Percentiles rank a stretch among this genome's conserved stretches.
phyloP scores from a whole-genome alignment of 495 filamentous ascomycete species.

The Hypoxylon subgilvum region DNA sequence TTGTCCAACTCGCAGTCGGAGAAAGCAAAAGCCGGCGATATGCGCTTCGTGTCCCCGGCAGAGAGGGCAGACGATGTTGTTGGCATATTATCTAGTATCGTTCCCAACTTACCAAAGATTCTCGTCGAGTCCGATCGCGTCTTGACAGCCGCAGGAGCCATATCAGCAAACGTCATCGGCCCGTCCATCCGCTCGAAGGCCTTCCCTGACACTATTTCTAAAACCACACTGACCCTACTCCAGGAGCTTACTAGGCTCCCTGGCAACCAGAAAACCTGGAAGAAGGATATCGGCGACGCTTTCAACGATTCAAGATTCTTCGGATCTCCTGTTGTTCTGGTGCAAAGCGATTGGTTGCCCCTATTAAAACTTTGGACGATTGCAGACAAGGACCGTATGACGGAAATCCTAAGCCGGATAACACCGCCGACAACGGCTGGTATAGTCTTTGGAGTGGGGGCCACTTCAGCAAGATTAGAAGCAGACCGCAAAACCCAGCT shows the following conservation, averaged over 20 bases:
- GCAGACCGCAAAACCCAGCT: slow-evolving; percentile 92
- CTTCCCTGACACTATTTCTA: slow-evolving; percentile 86
- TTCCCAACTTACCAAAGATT: slow-evolving; percentile 83
- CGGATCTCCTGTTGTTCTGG: slow-evolving; percentile 63
- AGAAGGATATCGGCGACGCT: slow-evolving; percentile 87
- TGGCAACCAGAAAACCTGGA: slow-evolving; percentile 87
- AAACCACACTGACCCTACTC: slow-evolving; percentile 71
- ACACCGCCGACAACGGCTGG: slow-evolving; percentile 90
- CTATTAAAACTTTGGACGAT: slow-evolving; percentile 82
- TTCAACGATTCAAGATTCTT: slow-evolving; percentile 93
- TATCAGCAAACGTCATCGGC: slow-evolving; percentile 82
- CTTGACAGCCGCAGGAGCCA: slow-evolving; percentile 72
- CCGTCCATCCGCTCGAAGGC: slow-evolving; percentile 82
- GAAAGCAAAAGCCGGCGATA: slow-evolving; percentile 40
- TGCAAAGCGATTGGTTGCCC: slow-evolving; percentile 78
- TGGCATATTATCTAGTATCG: slow-evolving; percentile 75
- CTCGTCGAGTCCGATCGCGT: slow-evolving; percentile 86
- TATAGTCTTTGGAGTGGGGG: slow-evolving; percentile 96
- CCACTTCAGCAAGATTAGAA: slow-evolving; percentile 89
- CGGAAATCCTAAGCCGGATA: slow-evolving; percentile 78
- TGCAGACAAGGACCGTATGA: slow-evolving; percentile 84
- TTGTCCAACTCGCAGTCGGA: slow-evolving; percentile 39
- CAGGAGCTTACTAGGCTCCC: slow-evolving; percentile 77
- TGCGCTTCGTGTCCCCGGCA: slow-evolving; percentile 15
- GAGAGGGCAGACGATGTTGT: slow-evolving; percentile 76